phyloP scores from a whole-genome alignment of 495 filamentous ascomycete species.

The Cryomyces minteri region DNA sequence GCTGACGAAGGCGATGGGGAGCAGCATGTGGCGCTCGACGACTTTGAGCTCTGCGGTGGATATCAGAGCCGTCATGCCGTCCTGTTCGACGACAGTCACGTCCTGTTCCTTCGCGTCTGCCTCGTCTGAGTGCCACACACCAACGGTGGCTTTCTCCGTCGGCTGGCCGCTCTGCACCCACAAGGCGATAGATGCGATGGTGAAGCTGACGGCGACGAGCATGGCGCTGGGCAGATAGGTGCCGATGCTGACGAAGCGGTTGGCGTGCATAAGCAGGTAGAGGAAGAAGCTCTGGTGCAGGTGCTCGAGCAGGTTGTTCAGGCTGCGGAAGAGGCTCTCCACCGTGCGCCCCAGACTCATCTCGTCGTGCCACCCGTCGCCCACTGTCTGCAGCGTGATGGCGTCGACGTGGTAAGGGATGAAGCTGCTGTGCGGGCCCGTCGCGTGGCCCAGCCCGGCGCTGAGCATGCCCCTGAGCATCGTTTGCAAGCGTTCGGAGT shows the following conservation, averaged over 20 bases:
- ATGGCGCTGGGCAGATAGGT: slow-evolving; percentile 95
- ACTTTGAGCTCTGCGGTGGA: slow-evolving; percentile 15
- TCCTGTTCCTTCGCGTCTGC: slow-evolving; percentile 7
- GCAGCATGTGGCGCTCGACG: slow-evolving; percentile 53
- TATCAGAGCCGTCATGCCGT: slow-evolving; percentile 17
- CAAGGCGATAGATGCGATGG: slow-evolving; percentile 79
- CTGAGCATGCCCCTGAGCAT: slow-evolving; percentile 88
- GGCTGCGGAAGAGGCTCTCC: slow-evolving; percentile 72
- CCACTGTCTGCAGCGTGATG: slow-evolving; percentile 76
- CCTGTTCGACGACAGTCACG: slow-evolving; percentile 15
- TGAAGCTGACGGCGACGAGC: slow-evolving; percentile 86
- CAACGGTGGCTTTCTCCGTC: not conserved
- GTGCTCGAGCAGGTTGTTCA: slow-evolving; percentile 94
- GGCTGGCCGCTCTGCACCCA: slow-evolving; percentile 70
- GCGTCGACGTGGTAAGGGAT: slow-evolving; percentile 98
- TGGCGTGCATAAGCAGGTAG: slow-evolving; percentile 77
- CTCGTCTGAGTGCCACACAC: not conserved
- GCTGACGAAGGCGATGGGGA: slow-evolving; percentile 57
- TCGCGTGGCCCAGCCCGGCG: slow-evolving; percentile 77
- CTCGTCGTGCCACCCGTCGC: slow-evolving; percentile 90
- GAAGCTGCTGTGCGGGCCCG: slow-evolving; percentile 83
- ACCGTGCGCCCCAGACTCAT: slow-evolving; percentile 83
- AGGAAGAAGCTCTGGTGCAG: slow-evolving; percentile 99
- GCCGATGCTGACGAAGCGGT: slow-evolving; percentile 92
- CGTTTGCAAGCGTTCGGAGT: slow-evolving; percentile 64